Percentiles rank a stretch among this genome's conserved stretches.
Conservation (phyloP, 2,329 filamentous ascomycete genomes). For the Emergomyces pasteurianus region DNA sequence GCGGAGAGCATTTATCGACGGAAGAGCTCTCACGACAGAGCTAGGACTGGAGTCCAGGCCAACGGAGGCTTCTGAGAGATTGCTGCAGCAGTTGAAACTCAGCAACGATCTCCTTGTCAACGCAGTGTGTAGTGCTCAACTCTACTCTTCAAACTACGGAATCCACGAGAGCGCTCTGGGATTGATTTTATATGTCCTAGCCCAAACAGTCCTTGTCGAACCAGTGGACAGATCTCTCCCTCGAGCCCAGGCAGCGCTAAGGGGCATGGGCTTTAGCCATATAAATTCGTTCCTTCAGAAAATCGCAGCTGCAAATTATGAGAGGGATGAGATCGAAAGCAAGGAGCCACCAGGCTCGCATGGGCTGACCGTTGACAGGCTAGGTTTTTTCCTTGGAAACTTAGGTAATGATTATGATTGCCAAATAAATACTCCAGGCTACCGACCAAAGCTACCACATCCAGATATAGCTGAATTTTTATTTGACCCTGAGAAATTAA, state of each 20-base stretch:
- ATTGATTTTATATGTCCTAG: not conserved
- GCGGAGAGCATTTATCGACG: constrained; percentile 8
- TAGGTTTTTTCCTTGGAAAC: not conserved
- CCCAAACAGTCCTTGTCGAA: not conserved
- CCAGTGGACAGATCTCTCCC: not conserved
- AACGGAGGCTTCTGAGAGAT: not conserved
- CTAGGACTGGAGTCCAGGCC: not conserved
- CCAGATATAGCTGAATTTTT: constrained; percentile 1
- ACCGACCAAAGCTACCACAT: not conserved
- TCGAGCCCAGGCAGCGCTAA: not conserved
- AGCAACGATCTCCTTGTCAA: not conserved
- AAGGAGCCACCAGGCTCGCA: not conserved
- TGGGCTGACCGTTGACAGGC: not conserved
- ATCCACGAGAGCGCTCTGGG: not conserved
- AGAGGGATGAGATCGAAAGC: not conserved
- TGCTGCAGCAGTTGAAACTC: not conserved
- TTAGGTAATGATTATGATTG: not conserved
- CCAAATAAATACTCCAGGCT: not conserved
- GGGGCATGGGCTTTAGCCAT: not conserved
- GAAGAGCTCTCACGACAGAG: not conserved
- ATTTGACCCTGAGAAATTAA: not conserved
- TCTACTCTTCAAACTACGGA: not conserved
- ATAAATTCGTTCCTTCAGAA: not conserved
- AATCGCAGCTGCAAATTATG: not conserved
- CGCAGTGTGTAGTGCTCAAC: not conserved